phyloP scores from a whole-genome alignment of 805 yeast genomes.

The Yamadazyma insecticola region DNA sequence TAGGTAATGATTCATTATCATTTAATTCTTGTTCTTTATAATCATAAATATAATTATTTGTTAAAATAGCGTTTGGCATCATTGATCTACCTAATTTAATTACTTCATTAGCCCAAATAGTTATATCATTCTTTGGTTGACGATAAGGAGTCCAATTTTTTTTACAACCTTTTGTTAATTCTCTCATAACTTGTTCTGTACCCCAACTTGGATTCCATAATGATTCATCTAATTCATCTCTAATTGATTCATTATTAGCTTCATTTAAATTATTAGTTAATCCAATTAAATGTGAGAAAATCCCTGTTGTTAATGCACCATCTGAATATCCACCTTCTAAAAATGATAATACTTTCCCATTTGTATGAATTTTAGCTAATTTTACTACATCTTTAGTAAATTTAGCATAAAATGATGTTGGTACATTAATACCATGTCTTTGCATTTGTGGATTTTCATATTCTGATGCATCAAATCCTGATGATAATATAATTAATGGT shows the following conservation, averaged over 20 bases:
- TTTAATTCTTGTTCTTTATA: conserved; percentile 14
- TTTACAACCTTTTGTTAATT: conserved; percentile 64
- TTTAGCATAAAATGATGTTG: conserved; percentile 69
- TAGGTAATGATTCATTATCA: conserved; percentile 7
- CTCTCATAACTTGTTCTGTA: conserved; percentile 54
- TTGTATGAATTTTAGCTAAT: conserved; percentile 58
- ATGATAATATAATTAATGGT: conserved; percentile 65
- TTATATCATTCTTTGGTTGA: conserved; percentile 46
- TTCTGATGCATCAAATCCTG: conserved; percentile 87
- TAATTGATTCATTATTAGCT: conserved; percentile 14
- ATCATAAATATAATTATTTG: conserved; percentile 31
- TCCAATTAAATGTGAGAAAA: conserved; percentile 74
- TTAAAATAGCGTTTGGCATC: conserved; percentile 49
- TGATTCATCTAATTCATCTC: conserved; percentile 20
- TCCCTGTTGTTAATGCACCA: conserved; percentile 74
- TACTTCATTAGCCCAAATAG: conserved; percentile 62
- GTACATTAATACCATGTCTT: conserved; percentile 75
- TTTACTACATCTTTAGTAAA: conserved; percentile 72
- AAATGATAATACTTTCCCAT: conserved; percentile 61
- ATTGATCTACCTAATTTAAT: conserved; percentile 57
- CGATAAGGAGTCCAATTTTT: conserved; percentile 59
- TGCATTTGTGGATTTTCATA: conserved; percentile 82
- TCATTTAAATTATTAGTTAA: conserved; percentile 42
- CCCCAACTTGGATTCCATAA: conserved; percentile 67
- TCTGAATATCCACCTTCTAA: conserved; percentile 87